These are phyloP conservation scores for Boehmeria nivea DNA, from an alignment of 306 rosid genomes.

Conservation along the genomic window DNA sequence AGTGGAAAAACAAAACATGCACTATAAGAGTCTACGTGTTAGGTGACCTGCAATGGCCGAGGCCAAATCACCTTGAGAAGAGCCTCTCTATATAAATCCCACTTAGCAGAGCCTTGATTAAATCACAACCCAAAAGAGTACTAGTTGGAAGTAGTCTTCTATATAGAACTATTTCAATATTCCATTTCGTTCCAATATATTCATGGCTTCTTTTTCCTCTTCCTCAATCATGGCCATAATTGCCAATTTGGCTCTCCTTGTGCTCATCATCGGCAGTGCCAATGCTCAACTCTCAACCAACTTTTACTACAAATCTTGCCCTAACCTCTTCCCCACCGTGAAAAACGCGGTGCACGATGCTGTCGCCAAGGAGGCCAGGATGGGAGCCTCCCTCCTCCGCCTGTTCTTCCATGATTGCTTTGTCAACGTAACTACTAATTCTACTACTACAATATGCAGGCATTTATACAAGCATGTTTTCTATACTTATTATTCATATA, in stretches of 20 bases:
- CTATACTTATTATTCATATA: too few relatives aligned
- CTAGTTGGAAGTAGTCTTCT: not conserved
- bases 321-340: slow-evolving; percentile 47
- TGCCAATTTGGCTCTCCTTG: slow-evolving; percentile 25
- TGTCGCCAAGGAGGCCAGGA: slow-evolving; percentile 60
- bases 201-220: slow-evolving; percentile 28
- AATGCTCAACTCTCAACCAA: slow-evolving; percentile 51
- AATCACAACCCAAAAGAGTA: not conserved
- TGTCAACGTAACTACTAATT: slow-evolving; percentile 54
- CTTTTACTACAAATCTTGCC: slow-evolving; percentile 58
- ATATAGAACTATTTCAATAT: too few relatives aligned
- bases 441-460: not conserved
- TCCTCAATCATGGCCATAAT: not conserved
- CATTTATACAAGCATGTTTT: not conserved
- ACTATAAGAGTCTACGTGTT: slow-evolving; percentile 41
- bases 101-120: not conserved
- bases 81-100: slow-evolving; percentile 32
- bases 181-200: too few relatives aligned
- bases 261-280: slow-evolving; percentile 25
- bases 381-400: slow-evolving; percentile 96
- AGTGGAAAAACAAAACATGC: slow-evolving; percentile 19
- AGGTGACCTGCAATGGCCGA: slow-evolving; percentile 42
- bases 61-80: slow-evolving; percentile 25
- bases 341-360: slow-evolving; percentile 48
- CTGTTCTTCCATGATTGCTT: slow-evolving; percentile 86